Evolutionary conservation across 441 rosid species (phyloP).

Genomic region (Adansonia gregorii): DNA sequence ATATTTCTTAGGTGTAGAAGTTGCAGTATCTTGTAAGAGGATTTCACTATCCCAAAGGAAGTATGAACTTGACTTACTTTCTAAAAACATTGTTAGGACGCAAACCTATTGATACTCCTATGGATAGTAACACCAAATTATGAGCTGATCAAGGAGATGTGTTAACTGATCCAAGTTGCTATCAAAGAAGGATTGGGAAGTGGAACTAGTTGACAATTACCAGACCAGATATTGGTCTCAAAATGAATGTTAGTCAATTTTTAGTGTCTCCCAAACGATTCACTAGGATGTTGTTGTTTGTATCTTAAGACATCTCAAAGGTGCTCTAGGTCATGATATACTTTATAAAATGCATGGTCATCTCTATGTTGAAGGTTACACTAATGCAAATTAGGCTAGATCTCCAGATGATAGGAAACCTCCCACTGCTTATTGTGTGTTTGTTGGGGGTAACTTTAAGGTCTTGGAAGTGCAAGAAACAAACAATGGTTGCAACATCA

Average conservation of each 20-base stretch:
- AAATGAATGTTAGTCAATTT: not conserved
- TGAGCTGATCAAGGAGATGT: not conserved
- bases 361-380: not conserved
- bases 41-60: constrained; percentile 11
- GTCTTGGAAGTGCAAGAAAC: not conserved
- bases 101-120: constrained; percentile 7
- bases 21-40: not conserved
- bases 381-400: not conserved
- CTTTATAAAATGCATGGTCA: not conserved
- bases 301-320: not conserved
- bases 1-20: not conserved
- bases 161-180: not conserved
- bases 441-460: not conserved
- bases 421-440: not conserved
- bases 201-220: not conserved
- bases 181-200: not conserved
- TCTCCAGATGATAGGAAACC: not conserved
- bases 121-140: not conserved
- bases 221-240: not conserved
- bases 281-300: not conserved
- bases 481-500: not conserved
- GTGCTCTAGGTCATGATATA: not conserved
- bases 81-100: not conserved
- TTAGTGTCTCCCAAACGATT: not conserved
- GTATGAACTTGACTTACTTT: not conserved